Conservation (phyloP, 208 protist species). For the Leishmania tarentolae region DNA sequence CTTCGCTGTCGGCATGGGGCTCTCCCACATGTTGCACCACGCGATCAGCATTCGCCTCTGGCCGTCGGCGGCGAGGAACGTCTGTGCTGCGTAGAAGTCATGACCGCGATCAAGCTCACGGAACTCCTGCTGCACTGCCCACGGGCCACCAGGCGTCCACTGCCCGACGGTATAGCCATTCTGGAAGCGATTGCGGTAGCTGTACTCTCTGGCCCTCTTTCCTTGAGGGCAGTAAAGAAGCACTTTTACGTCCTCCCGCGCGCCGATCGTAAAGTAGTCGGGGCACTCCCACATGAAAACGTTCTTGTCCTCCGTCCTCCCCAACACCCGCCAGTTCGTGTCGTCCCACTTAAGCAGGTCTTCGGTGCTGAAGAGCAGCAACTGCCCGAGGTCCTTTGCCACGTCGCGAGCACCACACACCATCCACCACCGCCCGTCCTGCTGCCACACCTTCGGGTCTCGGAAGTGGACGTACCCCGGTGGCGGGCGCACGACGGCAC, state of each 20-base stretch:
- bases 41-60: slow-evolving; percentile 33
- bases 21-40: slow-evolving; percentile 51
- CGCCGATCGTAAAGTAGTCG: slow-evolving; percentile 25
- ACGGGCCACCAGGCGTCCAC: slow-evolving; percentile 16
- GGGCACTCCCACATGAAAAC: slow-evolving; percentile 60
- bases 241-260: slow-evolving; percentile 2
- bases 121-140: slow-evolving; percentile 29
- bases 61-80: slow-evolving; percentile 37
- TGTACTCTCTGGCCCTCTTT: slow-evolving; percentile 17
- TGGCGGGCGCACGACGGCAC: slow-evolving; percentile 30
- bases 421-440: slow-evolving; percentile 46
- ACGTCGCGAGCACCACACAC: slow-evolving; percentile 37
- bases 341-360: slow-evolving; percentile 34
- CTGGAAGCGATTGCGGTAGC: slow-evolving; percentile 43
- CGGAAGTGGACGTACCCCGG: slow-evolving; percentile 41
- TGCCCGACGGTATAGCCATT: slow-evolving; percentile 27
- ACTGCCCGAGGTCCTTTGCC: slow-evolving; percentile 37
- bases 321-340: slow-evolving; percentile 27
- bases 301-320: slow-evolving; percentile 35
- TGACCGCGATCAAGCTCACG: slow-evolving; percentile 40
- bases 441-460: slow-evolving; percentile 47
- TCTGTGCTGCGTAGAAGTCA: slow-evolving; percentile 53
- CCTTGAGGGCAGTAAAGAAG: slow-evolving; percentile 45
- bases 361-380: slow-evolving; percentile 33
- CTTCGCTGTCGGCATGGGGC: slow-evolving; percentile 34